Conservation (phyloP, 1,139 yeast genomes). For the Hyphopichia wangnamkhiaoensis region DNA sequence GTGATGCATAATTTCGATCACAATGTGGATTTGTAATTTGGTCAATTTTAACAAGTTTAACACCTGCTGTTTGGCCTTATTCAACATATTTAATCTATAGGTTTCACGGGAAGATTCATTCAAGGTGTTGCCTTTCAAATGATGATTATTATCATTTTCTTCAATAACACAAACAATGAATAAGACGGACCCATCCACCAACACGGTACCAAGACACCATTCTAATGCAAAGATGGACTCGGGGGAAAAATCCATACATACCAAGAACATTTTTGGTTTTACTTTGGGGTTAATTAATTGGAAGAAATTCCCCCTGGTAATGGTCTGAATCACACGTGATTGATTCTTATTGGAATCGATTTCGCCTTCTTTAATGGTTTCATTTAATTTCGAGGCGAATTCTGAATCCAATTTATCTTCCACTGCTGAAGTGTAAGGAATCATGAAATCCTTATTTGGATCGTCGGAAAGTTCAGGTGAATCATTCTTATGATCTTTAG, state of each 20-base stretch:
- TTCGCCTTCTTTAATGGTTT: constrained; percentile 60
- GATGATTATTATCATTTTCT: constrained; percentile 56
- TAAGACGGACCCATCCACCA: constrained; percentile 81
- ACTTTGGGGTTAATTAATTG: constrained; percentile 51
- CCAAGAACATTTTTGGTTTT: constrained; percentile 67
- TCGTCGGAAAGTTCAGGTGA: constrained; percentile 7
- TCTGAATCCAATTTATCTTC: constrained; percentile 70
- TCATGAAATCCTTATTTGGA: constrained; percentile 38
- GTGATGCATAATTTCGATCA: constrained; percentile 76
- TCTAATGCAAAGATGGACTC: constrained; percentile 86
- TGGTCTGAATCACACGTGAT: constrained; percentile 63
- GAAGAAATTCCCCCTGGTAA: constrained; percentile 70
- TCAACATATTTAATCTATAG: constrained; percentile 58
- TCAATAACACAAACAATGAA: constrained; percentile 79
- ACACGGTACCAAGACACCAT: constrained; percentile 86
- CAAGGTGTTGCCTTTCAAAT: constrained; percentile 41
- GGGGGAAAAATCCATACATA: constrained; percentile 81
- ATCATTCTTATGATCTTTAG: constrained; percentile 12
- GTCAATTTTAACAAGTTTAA: constrained; percentile 65
- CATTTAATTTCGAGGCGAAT: constrained; percentile 61
- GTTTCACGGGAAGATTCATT: constrained; percentile 49
- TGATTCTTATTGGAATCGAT: constrained; percentile 57
- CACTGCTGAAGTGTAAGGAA: constrained; percentile 71
- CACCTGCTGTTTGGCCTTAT: constrained; percentile 59
- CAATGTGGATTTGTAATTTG: constrained; percentile 75